phyloP scores from a whole-genome alignment of 169 alveolate genomes.

The Babesia gibsoni region DNA sequence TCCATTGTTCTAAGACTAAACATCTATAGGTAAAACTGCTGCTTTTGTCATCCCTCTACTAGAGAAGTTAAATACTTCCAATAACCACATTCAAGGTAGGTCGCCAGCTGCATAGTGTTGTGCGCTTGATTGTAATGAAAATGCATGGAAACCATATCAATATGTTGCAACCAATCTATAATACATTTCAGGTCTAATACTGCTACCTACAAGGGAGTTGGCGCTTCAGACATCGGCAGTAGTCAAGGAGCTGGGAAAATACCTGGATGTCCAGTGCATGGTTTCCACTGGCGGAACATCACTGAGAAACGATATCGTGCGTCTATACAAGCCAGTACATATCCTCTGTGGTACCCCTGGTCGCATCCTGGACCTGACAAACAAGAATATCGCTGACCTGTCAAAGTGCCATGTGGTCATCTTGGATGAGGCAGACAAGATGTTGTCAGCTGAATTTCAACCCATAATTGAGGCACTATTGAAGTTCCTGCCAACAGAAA shows the following conservation, averaged over 20 bases:
- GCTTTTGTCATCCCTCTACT: constrained; percentile 97
- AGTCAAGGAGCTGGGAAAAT: constrained; percentile 95
- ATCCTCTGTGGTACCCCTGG: constrained; percentile 99
- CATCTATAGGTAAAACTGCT: constrained; percentile 90
- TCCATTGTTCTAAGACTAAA: neutral
- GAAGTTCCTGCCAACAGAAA: constrained; percentile 88
- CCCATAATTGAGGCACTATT: constrained; percentile 93
- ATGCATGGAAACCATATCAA: neutral
- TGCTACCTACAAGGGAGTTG: constrained; percentile 96
- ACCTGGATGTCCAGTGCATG: constrained; percentile 96
- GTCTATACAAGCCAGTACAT: constrained; percentile 93
- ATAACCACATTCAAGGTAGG: constrained; percentile 73
- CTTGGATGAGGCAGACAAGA: constrained; percentile 98
- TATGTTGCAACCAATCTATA: too few species aligned
- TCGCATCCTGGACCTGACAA: constrained; percentile 93
- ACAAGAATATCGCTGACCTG: constrained; percentile 91
- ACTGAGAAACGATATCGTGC: constrained; percentile 93
- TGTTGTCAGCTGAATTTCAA: constrained; percentile 95
- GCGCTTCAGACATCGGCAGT: constrained; percentile 95
- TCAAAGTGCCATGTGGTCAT: constrained; percentile 88
- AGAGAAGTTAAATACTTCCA: constrained; percentile 78
- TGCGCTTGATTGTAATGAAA: neutral
- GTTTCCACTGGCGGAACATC: constrained; percentile 99
- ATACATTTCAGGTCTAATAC: constrained; percentile 82
- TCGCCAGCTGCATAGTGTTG: constrained; percentile 25